Base-by-base conservation (phyloP, 768 basidiomycete genomes). In the Boletus sensibilis region DNA sequence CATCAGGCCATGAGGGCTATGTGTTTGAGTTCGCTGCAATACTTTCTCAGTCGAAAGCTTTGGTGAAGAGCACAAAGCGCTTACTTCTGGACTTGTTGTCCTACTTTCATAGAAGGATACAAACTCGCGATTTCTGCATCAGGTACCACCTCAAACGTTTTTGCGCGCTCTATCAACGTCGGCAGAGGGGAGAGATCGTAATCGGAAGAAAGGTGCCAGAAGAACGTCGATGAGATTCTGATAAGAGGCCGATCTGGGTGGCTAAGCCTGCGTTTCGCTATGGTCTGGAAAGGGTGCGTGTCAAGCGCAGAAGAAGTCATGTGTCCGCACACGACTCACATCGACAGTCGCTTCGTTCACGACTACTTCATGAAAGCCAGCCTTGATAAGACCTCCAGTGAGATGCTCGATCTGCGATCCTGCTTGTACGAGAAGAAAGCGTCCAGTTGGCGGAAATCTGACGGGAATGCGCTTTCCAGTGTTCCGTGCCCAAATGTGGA, bases 151-250 rank as follows among this genome's bases (percentile, higher is more conserved):
- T 76, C 72, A 23, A 75, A 45, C 11, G 77, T 72, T 46, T 75
- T 73, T 2, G 85, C 83, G 33, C 79, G 80, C 7, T 75, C 72
- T 11, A 70, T 62, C 21, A 95, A 75, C 0, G 69, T 60, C 9
- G 83, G 79, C 3, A 93, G 81, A 2, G 90, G 85, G 9, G 72
- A 75, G n/a, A 94, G 79, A 50, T 90, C 85, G 55, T 82, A 84
- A 69, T 94, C 91, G 2, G 94, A 93, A 0, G 86, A 91, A 13
- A 97, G 79, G 66, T 94, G 93, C 90, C 90, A 96, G 78, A 97
- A 97, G 72, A 95, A 94, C 0, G 94, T 98, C 2, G 92, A 95
- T 3, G 94, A 95, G 60, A 98, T 94, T n/a, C 95, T 87, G 61
- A 95, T 92, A 35, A 89, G 76, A 13, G 95, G 95, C n/a, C 95